Conservation (phyloP, 2,329 filamentous ascomycete genomes). For the Colletotrichum sp. region DNA sequence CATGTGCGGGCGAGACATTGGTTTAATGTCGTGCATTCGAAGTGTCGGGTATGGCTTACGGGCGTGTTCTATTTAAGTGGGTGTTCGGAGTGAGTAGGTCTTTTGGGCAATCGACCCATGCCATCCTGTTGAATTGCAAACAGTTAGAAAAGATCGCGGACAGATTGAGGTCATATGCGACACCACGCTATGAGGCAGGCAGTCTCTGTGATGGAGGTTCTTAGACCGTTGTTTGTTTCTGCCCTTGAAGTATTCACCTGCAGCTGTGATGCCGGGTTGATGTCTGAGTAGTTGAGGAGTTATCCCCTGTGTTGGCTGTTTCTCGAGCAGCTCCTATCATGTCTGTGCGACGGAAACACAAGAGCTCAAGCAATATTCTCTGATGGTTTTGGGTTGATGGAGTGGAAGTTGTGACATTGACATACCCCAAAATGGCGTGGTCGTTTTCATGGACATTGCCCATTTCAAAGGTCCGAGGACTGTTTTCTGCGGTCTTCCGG, state of each 20-base stretch:
- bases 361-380: too few relatives aligned
- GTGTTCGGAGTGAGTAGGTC: not conserved
- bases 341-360: too few relatives aligned
- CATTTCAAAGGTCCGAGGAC: not conserved
- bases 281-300: fast-evolving
- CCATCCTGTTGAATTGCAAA: too few relatives aligned
- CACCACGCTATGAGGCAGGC: not conserved
- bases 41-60: not conserved
- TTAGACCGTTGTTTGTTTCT: not conserved
- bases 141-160: too few relatives aligned
- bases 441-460: not conserved
- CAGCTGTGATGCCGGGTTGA: fast-evolving
- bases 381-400: not conserved
- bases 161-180: not conserved
- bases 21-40: not conserved
- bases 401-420: not conserved
- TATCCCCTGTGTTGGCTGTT: not conserved
- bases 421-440: not conserved
- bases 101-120: not conserved
- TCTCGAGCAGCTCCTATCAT: too few relatives aligned
- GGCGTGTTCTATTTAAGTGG: not conserved
- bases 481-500: not conserved
- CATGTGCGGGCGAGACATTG: not conserved
- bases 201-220: too few relatives aligned
- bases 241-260: not conserved